Conservation (phyloP, 257 asterid genomes). For the Nicotiana tabacum region DNA sequence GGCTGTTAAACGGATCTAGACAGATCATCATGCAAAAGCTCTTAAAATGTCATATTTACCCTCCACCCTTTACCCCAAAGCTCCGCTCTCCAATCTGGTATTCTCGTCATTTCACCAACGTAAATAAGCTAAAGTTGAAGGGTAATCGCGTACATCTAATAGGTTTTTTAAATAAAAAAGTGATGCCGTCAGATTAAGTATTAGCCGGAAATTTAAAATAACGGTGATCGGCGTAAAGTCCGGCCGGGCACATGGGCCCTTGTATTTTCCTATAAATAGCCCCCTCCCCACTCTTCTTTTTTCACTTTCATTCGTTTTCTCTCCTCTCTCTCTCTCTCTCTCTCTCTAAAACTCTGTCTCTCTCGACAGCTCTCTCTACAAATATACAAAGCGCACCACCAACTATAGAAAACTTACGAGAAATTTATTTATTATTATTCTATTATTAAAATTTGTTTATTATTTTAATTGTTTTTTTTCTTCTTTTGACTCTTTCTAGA, state of each 20-base stretch:
- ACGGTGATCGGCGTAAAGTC: constrained; percentile 8
- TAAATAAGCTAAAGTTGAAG: background rate
- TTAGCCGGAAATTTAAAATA: background rate
- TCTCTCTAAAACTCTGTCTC: background rate
- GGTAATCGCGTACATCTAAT: background rate
- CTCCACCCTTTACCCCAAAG: background rate
- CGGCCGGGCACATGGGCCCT: constrained; percentile 5
- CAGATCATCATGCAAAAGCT: background rate
- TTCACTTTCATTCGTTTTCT: background rate
- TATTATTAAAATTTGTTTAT: background rate
- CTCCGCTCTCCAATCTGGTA: background rate
- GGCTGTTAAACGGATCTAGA: background rate
- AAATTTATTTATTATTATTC: background rate
- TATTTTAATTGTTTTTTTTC: background rate
- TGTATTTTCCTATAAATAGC: constrained; percentile 6
- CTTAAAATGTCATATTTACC: background rate
- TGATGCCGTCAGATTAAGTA: background rate
- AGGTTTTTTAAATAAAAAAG: background rate
- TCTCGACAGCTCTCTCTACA: background rate
- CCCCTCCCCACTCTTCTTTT: background rate
- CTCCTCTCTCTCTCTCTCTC: background rate
- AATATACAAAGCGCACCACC: background rate
- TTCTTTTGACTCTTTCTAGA: background rate
- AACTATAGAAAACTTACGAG: background rate
- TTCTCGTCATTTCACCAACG: background rate